These are phyloP conservation scores for Fraxinus paxiana DNA, from an alignment of 305 asterid species.

Conservation along the genomic window DNA sequence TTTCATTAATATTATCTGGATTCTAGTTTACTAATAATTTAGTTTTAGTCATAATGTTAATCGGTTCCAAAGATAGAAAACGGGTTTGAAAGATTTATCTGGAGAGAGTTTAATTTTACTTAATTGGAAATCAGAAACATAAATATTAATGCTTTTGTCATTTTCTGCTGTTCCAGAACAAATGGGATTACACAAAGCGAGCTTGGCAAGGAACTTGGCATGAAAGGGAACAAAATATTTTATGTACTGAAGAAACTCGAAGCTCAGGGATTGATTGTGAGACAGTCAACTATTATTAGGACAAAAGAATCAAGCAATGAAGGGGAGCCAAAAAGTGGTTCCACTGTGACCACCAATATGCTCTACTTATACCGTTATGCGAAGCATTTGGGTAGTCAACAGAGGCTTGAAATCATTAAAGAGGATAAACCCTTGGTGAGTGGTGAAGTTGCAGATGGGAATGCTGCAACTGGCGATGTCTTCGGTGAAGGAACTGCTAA, in stretches of 20 bases:
- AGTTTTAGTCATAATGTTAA: not conserved
- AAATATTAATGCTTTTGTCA: not conserved
- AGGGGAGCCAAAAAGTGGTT: slow-evolving; percentile 42
- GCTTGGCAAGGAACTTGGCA: slow-evolving; percentile 66
- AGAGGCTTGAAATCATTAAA: slow-evolving; percentile 80
- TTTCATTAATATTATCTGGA: not conserved
- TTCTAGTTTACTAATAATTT: not conserved
- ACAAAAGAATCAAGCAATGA: slow-evolving; percentile 46
- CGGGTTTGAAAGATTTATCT: not conserved
- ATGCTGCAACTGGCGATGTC: slow-evolving; percentile 43
- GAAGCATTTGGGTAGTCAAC: slow-evolving; percentile 73
- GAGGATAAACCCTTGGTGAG: slow-evolving; percentile 44
- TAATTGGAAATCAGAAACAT: slow-evolving; percentile 9
- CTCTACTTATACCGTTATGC: slow-evolving; percentile 74
- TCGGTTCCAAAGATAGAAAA: not conserved
- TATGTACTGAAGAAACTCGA: slow-evolving; percentile 74
- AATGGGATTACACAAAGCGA: slow-evolving; percentile 81
- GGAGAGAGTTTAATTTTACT: slow-evolving; percentile 5
- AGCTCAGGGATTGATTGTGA: slow-evolving; percentile 68
- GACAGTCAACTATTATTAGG: slow-evolving; percentile 69
- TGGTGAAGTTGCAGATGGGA: slow-evolving; percentile 46
- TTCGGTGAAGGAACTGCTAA: slow-evolving; percentile 39
- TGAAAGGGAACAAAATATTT: slow-evolving; percentile 64
- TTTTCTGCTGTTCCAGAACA: slow-evolving; percentile 45
- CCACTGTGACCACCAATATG: slow-evolving; percentile 69